Evolutionary conservation across 495 filamentous ascomycete genomes (phyloP).

Genomic region (Podospora pseudopauciseta): DNA sequence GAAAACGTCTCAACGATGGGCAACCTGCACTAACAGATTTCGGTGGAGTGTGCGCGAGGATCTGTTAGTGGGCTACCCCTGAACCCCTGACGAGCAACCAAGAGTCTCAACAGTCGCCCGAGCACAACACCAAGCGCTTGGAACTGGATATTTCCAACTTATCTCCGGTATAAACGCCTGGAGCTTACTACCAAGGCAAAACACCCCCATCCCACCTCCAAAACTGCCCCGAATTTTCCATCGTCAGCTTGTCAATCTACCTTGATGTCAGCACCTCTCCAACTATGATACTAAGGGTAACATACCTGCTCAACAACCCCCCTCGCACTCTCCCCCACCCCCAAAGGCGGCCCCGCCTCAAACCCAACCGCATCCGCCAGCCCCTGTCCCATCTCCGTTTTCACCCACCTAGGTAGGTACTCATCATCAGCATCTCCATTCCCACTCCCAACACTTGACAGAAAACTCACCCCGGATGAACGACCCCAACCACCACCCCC

Average conservation of each 20-base stretch:
- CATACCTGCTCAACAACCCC: constrained; percentile 34
- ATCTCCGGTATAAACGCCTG: neutral
- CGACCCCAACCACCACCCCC: constrained; percentile 26
- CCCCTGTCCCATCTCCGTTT: constrained; percentile 37
- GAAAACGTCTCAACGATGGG: neutral
- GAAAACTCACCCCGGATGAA: constrained; percentile 34
- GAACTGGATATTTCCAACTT: neutral
- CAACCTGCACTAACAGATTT: neutral
- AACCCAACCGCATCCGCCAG: constrained; percentile 36
- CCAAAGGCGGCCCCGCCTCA: constrained; percentile 30
- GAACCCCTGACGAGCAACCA: neutral
- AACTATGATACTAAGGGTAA: neutral
- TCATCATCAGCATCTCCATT: constrained; percentile 3
- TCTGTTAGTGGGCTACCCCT: neutral
- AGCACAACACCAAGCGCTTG: neutral
- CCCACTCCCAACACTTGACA: neutral
- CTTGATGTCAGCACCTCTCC: neutral
- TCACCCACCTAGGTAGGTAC: constrained; percentile 34
- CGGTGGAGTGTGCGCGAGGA: neutral
- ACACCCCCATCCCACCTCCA: constrained; percentile 17
- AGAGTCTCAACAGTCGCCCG: neutral
- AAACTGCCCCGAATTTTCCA: constrained; percentile 29
- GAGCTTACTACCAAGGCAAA: constrained; percentile 23
- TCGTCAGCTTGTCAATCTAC: constrained; percentile 26
- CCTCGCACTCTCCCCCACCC: constrained; percentile 28